Evolutionary conservation across 1,284 basidiomycete genomes (phyloP).

Genomic region (Neonothopanus nambi): DNA sequence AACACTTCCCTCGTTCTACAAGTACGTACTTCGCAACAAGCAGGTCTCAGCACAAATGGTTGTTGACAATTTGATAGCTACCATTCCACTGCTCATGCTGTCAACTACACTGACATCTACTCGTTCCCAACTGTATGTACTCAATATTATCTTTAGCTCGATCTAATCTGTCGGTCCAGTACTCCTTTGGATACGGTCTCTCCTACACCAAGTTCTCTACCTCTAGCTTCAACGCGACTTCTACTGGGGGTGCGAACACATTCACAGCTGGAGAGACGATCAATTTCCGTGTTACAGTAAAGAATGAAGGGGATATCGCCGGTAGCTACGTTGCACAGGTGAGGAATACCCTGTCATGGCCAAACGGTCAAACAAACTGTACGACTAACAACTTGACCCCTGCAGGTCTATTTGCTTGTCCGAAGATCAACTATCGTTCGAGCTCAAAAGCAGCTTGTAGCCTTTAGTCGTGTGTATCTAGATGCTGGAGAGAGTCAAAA

Average conservation of each 20-base stretch:
- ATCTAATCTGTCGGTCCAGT: slow-evolving; percentile 10
- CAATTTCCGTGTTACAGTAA: slow-evolving; percentile 27
- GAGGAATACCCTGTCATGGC: too few species aligned
- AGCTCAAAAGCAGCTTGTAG: slow-evolving; percentile 28
- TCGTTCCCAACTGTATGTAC: slow-evolving; percentile 22
- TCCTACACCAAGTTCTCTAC: slow-evolving; percentile 28
- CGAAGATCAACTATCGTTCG: slow-evolving; percentile 28
- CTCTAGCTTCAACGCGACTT: slow-evolving; percentile 25
- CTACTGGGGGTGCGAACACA: slow-evolving; percentile 19
- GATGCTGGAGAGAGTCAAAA: slow-evolving; percentile 24
- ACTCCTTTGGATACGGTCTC: slow-evolving; percentile 31
- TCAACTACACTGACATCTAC: slow-evolving; percentile 27
- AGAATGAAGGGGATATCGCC: slow-evolving; percentile 23
- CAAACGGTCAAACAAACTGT: too few species aligned
- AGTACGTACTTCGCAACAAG: slow-evolving; percentile 17
- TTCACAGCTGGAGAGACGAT: slow-evolving; percentile 28
- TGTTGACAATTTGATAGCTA: slow-evolving; percentile 16
- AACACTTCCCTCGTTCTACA: slow-evolving; percentile 29
- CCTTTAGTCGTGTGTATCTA: slow-evolving; percentile 29
- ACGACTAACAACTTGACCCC: not conserved
- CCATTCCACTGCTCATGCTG: slow-evolving; percentile 26
- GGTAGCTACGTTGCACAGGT: slow-evolving; percentile 30
- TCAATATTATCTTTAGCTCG: not conserved
- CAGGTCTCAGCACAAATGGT: not conserved
- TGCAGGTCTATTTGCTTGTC: slow-evolving; percentile 28